These are phyloP conservation scores for Aspergillus clavatus DNA, from an alignment of 2,329 filamentous ascomycete species.

Conservation along the genomic window DNA sequence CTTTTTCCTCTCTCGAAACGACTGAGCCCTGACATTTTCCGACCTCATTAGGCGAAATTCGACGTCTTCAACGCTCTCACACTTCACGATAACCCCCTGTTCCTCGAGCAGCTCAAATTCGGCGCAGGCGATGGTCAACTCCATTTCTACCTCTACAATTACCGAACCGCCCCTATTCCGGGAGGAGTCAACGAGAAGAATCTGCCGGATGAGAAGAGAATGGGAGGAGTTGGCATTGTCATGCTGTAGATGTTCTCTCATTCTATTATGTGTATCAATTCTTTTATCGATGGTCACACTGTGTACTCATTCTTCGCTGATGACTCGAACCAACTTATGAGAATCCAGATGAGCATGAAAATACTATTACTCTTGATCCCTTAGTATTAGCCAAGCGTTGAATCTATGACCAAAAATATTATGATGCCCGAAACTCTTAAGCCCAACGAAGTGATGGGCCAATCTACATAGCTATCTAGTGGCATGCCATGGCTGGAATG, in stretches of 20 bases:
- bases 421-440: too few relatives aligned
- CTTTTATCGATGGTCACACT: not conserved
- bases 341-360: not conserved
- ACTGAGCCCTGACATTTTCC: constrained; percentile 8
- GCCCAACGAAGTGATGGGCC: too few relatives aligned
- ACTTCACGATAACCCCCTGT: constrained; percentile 87
- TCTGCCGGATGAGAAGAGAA: constrained; percentile 66
- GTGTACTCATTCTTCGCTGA: not conserved
- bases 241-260: constrained; percentile 57
- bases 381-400: too few relatives aligned
- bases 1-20: not conserved
- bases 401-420: too few relatives aligned
- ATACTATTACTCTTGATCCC: not conserved
- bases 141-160: constrained; percentile 98
- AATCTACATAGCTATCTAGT: too few relatives aligned
- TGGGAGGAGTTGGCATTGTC: constrained; percentile 86
- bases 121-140: constrained; percentile 90
- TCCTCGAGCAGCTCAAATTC: constrained; percentile 91
- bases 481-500: not conserved
- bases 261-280: not conserved
- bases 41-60: constrained; percentile 57
- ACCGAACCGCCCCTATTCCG: constrained; percentile 76
- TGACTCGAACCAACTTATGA: not conserved
- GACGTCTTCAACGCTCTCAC: constrained; percentile 97
- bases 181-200: constrained; percentile 81